Base-by-base conservation (phyloP, 768 basidiomycete genomes). In the Trametes cubensis region DNA sequence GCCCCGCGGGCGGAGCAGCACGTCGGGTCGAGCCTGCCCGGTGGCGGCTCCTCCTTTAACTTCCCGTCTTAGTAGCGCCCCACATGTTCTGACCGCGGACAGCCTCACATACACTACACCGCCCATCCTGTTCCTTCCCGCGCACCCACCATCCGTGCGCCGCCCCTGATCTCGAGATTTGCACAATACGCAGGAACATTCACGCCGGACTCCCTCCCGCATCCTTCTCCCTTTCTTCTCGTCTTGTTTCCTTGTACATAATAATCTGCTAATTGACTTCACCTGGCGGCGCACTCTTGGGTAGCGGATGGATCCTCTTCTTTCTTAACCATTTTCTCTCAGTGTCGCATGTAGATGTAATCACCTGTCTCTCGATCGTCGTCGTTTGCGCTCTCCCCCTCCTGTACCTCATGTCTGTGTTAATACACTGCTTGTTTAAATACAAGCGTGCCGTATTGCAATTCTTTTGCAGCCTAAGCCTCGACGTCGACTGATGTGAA, bases 1-100 rank as follows among this genome's bases (percentile, higher is more conserved):
- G 28, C 58, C 20, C 41, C 55, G 6, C 55, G 61, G 3, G 34
- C 56, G 15, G 61, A 62, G 56, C 61, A 62, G 56, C 61, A 52
- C 6, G 58, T 59, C 40, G 49, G 58, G 20, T 51, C 58, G 3
- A 51, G 49, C 17, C n/a, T 59, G 8, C 45, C 61, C 28, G 42
- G 44, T 25, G n/a, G 38, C 50, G 25, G 39, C 21, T 18, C 46
- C 34, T 57, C 61, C 21, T 58, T 62, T 50, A 53, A 30, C 20
- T 58, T 58, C 51, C 50, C 55, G 21, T 58, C 55, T 26, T 62
- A 47, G 48, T 44, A 8, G n/a, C 14, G 11, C 15, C 28, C 38
- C 20, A 13, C 11, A 34, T 10, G 34, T 34, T 34, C 34, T 34
- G 34, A 34, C 34, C 10, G 34, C 34, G 34, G 34, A 34, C 34